phyloP scores from a whole-genome alignment of 1,284 basidiomycete genomes.

The Butyriboletus appendiculatus region DNA sequence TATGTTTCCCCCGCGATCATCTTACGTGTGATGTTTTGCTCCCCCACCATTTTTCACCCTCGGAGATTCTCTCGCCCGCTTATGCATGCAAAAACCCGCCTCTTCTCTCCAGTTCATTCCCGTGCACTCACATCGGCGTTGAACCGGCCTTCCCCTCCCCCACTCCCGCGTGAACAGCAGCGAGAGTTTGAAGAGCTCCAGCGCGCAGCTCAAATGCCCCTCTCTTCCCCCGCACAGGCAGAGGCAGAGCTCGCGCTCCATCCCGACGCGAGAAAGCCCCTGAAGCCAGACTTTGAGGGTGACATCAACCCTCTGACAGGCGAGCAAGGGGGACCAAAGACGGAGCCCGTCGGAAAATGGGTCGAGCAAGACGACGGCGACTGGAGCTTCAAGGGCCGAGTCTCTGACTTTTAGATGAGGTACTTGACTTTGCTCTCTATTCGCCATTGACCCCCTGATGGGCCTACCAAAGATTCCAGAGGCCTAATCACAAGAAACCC shows the following conservation, averaged over 20 bases:
- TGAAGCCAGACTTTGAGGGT: conserved; percentile 68
- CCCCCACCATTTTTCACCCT: too few relatives aligned
- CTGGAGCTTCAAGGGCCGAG: conserved; percentile 83
- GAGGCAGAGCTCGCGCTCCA: conserved; percentile 52
- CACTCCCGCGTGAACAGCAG: conserved; percentile 69
- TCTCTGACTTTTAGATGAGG: conserved; percentile 70
- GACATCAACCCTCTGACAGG: conserved; percentile 75
- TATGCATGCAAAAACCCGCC: too few relatives aligned
- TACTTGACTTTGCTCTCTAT: not conserved
- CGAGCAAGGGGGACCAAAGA: conserved; percentile 75
- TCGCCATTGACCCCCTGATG: not conserved
- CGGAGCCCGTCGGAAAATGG: conserved; percentile 69
- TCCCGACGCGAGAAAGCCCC: conserved; percentile 64
- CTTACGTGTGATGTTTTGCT: too few relatives aligned
- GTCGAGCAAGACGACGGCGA: conserved; percentile 57
- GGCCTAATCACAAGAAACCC: not conserved
- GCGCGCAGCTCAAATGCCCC: conserved; percentile 54
- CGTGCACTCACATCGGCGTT: conserved; percentile 35
- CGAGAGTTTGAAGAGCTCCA: conserved; percentile 77
- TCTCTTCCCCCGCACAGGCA: conserved; percentile 26
- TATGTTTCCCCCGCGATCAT: too few relatives aligned
- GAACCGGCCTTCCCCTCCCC: conserved; percentile 63
- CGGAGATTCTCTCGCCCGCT: too few relatives aligned
- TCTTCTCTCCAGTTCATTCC: too few relatives aligned
- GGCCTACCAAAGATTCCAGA: not conserved